Evolutionary conservation across 164 flowering plant species (phyloP).

Genomic region (Stephania cephalantha): DNA sequence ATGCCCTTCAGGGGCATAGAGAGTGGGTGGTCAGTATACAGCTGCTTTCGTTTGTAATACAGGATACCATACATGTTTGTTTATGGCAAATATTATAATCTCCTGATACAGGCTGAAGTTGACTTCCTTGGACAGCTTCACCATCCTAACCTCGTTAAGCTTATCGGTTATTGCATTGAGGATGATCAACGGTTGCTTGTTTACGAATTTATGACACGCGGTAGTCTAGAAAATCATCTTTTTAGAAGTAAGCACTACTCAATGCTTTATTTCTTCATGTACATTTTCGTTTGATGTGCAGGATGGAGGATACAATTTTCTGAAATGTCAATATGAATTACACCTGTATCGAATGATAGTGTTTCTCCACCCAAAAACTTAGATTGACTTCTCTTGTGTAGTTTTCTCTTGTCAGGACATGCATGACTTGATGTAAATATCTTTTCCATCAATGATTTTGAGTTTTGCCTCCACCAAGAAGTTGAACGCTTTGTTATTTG

Average conservation of each 20-base stretch:
- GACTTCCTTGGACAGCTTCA: conserved; percentile 94
- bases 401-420: too few relatives aligned
- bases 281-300: background rate
- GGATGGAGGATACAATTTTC: background rate
- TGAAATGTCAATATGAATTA: background rate
- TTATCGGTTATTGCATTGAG: conserved; percentile 89
- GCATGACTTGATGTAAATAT: too few relatives aligned
- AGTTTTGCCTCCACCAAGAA: too few relatives aligned
- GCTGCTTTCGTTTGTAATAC: conserved; percentile 21
- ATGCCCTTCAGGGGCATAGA: conserved; percentile 95
- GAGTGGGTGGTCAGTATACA: conserved; percentile 92
- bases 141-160: conserved; percentile 91
- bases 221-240: conserved; percentile 96
- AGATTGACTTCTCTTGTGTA: too few relatives aligned
- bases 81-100: conserved; percentile 8
- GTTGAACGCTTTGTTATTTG: too few relatives aligned
- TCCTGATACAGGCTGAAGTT: conserved; percentile 81
- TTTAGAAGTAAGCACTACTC: conserved; percentile 68
- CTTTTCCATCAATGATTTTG: too few relatives aligned
- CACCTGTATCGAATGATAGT: background rate
- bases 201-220: conserved; percentile 90
- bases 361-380: too few relatives aligned
- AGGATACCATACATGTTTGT: background rate
- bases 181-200: conserved; percentile 94
- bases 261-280: background rate